A percentile compares a stretch with the other conserved stretches of the same genome.
Evolutionary conservation across 768 basidiomycete genomes (phyloP).

Genomic region (Suillus placidus): DNA sequence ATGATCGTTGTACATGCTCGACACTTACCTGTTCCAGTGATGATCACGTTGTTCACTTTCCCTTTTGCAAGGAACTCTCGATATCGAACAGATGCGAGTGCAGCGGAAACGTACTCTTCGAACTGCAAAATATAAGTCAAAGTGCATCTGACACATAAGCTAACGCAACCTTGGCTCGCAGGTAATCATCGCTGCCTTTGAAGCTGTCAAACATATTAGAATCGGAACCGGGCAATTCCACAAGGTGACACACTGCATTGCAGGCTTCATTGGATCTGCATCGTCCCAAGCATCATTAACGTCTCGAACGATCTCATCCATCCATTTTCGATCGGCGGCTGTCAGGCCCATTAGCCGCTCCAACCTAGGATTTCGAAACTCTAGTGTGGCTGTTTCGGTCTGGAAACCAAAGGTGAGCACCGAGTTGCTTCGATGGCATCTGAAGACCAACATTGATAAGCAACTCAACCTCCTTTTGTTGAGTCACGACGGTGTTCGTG

Average conservation of each 20-base stretch:
- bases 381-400: slow-evolving; percentile 86
- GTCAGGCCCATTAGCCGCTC: slow-evolving; percentile 82
- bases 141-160: neutral
- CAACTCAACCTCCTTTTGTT: slow-evolving; percentile 89
- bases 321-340: slow-evolving; percentile 95
- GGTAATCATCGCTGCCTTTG: slow-evolving; percentile 94
- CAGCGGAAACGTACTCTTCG: slow-evolving; percentile 92
- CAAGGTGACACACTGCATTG: slow-evolving; percentile 61
- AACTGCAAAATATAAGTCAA: slow-evolving; percentile 44
- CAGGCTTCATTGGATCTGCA: slow-evolving; percentile 55
- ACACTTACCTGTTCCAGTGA: slow-evolving; percentile 57
- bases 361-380: slow-evolving; percentile 81
- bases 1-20: neutral
- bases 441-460: slow-evolving; percentile 73
- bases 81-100: slow-evolving; percentile 87
- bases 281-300: slow-evolving; percentile 83
- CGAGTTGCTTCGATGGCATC: neutral
- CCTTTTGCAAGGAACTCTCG: slow-evolving; percentile 80
- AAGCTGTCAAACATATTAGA: slow-evolving; percentile 52
- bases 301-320: slow-evolving; percentile 90
- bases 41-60: slow-evolving; percentile 62
- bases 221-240: neutral
- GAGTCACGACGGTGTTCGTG: slow-evolving; percentile 93
- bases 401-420: slow-evolving; percentile 31
- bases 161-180: slow-evolving; percentile 72